Percentiles rank a stretch among this genome's conserved stretches.
phyloP scores from a whole-genome alignment of 306 rosid species.

The Cicer yamashitae region DNA sequence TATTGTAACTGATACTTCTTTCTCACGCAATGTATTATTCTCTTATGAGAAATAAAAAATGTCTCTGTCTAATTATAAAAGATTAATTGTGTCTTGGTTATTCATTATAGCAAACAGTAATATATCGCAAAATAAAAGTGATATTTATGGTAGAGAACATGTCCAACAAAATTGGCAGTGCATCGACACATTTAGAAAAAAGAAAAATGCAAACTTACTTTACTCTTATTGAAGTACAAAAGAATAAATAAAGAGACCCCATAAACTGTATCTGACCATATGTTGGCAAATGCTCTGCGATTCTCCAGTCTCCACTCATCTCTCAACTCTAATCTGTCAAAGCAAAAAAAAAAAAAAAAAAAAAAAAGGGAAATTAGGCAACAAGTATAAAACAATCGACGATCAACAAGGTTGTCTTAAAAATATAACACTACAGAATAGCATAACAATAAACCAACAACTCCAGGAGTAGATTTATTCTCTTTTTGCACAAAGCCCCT shows the following conservation, averaged over 20 bases:
- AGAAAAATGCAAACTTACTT: constrained; percentile 65
- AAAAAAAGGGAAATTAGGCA: constrained; percentile 41
- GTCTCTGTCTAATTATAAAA: not conserved
- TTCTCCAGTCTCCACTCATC: constrained; percentile 92
- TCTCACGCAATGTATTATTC: not conserved
- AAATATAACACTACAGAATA: constrained; percentile 3
- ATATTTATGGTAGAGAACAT: constrained; percentile 33
- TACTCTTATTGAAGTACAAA: constrained; percentile 83
- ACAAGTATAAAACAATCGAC: constrained; percentile 32
- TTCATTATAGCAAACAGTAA: not conserved
- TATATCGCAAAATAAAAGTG: constrained; percentile 18
- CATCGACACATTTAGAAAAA: constrained; percentile 33
- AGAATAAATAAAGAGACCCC: constrained; percentile 92
- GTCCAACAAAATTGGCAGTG: constrained; percentile 8
- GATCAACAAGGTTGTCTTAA: constrained; percentile 34
- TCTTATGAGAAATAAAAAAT: not conserved
- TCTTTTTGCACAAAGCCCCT: constrained; percentile 34
- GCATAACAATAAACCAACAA: constrained; percentile 34
- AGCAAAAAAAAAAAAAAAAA: constrained; percentile 22
- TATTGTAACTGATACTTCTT: not conserved
- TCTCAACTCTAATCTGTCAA: constrained; percentile 84
- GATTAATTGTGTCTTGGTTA: not conserved
- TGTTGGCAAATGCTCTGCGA: constrained; percentile 94
- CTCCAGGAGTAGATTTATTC: constrained; percentile 14
- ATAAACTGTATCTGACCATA: constrained; percentile 85